Evolutionary conservation across 2,329 filamentous ascomycete species (phyloP), one percentile per base, ranked within the genome.

Genomic region (Keithomyces neogunnii): DNA sequence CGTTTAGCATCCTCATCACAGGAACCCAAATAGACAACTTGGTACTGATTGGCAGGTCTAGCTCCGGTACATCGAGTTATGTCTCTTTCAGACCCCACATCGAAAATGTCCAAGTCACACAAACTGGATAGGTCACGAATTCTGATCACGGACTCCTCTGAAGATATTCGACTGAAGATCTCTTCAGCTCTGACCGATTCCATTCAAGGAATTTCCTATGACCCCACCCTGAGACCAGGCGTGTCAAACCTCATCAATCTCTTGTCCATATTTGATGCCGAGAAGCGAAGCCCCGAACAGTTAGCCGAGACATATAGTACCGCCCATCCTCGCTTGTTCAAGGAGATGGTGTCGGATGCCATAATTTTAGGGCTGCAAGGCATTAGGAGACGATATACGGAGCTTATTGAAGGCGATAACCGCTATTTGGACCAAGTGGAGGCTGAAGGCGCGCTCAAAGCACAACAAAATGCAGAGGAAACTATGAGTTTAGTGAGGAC

Each of bases 91-190:
- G 74, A 88, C 9, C 92, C 93, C 0, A 71, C 67, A 0, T 75
- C 80, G 49, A 99, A 99, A 66, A 99, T 99, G 93, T 96, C 90
- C 51, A 99, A 99, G 69, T 96, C 90, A 1, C 78, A 89, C 60
- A 63, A 76, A 0, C 81, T 87, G 58, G 75, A 79, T 3, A 80
- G 78, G 47, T 95, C 89, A 6, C 80, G 89, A 19, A 95, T 99
- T 59, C 72, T 93, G 10, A 81, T 99, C 54, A 95, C 86, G 2
- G 88, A 96, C 60, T 68, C 74, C 0, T 71, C 78, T 1, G 69
- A 78, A 0, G 72, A 76, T 3, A 91, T 97, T 55, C 68, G 71
- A 26, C 68, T 69, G 45, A 96, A 95, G 65, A 73, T 97, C 56
- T 81, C 75, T 57, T 69, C 72, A 5, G 89, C 93, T 6, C 65